A percentile compares a stretch with the other conserved stretches of the same genome.
Conservation (phyloP, 306 rosid species). For the Glycyrrhiza uralensis region DNA sequence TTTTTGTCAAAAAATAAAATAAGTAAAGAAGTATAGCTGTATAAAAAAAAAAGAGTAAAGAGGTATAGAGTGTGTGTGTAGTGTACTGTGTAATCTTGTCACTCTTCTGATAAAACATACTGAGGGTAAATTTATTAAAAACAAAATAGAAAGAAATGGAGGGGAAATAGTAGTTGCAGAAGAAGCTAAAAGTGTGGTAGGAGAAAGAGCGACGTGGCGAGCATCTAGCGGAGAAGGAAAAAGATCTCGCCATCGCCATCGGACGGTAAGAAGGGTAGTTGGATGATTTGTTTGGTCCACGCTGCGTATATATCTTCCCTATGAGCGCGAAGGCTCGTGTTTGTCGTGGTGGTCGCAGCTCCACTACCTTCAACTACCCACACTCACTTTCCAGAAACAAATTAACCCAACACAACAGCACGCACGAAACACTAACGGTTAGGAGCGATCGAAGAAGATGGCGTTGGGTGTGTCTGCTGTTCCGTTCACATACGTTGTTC, state of each 20-base stretch:
- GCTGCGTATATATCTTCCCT: neutral
- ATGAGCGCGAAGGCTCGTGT: neutral
- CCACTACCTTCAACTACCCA: neutral
- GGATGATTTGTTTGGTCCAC: neutral
- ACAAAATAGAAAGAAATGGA: neutral
- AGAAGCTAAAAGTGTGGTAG: neutral
- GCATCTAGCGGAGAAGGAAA: neutral
- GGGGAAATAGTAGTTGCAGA: neutral
- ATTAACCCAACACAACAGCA: neutral
- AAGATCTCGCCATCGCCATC: neutral
- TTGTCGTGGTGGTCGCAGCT: too few species aligned
- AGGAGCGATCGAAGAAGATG: too few species aligned
- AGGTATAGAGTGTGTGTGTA: too few species aligned
- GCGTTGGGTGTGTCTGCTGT: slow-evolving; percentile 45
- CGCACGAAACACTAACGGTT: too few species aligned
- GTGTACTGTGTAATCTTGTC: too few species aligned
- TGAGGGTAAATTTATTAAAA: neutral
- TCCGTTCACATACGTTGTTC: slow-evolving; percentile 58
- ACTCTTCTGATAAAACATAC: too few species aligned
- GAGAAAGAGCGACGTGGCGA: slow-evolving; percentile 23
- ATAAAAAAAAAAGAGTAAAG: too few species aligned
- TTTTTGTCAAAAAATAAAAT: too few species aligned
- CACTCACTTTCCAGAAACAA: neutral
- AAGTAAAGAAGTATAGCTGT: too few species aligned
- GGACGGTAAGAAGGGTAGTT: neutral